A percentile compares a stretch with the other conserved stretches of the same genome.
Evolutionary conservation across 768 basidiomycete species (phyloP).

Genomic region (Macrolepiota albuminosa): DNA sequence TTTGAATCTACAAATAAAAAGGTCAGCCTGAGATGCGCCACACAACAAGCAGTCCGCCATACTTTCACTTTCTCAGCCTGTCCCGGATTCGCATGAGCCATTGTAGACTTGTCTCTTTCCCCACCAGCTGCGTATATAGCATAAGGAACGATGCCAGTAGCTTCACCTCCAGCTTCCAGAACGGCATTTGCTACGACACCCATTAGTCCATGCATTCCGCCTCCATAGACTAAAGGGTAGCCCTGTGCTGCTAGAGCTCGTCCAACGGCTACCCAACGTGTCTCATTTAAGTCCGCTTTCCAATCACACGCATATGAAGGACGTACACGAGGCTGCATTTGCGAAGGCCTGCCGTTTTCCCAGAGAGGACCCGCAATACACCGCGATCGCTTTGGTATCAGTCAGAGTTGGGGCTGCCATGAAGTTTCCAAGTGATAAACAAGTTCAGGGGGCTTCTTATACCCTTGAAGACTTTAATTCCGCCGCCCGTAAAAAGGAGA

Average conservation of each 20-base stretch:
- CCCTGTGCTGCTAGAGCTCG: slow-evolving; percentile 57
- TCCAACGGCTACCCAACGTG: slow-evolving; percentile 54
- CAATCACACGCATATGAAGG: neutral
- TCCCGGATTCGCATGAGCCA: slow-evolving; percentile 17
- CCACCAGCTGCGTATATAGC: slow-evolving; percentile 70
- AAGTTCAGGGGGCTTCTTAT: neutral
- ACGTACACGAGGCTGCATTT: slow-evolving; percentile 68
- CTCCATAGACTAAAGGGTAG: slow-evolving; percentile 80
- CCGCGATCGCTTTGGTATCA: slow-evolving; percentile 43
- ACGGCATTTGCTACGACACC: slow-evolving; percentile 69
- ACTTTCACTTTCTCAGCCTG: slow-evolving; percentile 24
- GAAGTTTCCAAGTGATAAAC: neutral
- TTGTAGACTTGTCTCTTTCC: slow-evolving; percentile 46
- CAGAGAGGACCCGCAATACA: slow-evolving; percentile 78
- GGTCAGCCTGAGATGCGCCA: neutral
- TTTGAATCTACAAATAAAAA: slow-evolving; percentile 7
- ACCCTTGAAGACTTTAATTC: neutral
- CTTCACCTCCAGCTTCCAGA: slow-evolving; percentile 61
- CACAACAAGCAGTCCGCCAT: slow-evolving; percentile 1
- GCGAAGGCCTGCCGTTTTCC: slow-evolving; percentile 61
- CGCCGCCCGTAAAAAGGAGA: neutral
- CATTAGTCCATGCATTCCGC: slow-evolving; percentile 83
- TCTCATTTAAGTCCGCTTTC: neutral
- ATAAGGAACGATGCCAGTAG: slow-evolving; percentile 73
- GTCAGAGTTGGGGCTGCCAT: neutral